Evolutionary conservation across 306 rosid species (phyloP).

Genomic region (Quercus berberidifolia): DNA sequence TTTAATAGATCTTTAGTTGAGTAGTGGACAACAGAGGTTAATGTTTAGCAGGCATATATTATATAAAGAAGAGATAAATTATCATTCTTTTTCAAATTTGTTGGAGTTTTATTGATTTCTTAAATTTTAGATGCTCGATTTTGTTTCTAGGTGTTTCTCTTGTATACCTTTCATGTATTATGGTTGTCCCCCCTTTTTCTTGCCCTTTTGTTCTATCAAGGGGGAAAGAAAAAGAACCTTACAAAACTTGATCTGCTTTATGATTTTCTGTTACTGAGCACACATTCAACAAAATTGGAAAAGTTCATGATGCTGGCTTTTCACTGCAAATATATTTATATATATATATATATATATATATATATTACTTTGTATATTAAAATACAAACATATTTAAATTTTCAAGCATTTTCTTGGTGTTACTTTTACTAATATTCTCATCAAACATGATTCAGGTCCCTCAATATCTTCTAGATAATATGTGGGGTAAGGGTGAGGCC

Average conservation of each 20-base stretch:
- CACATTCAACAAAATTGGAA: conserved; percentile 10
- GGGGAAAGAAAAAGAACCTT: not conserved
- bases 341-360: conserved; percentile 2
- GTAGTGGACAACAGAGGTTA: not conserved
- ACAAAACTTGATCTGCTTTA: not conserved
- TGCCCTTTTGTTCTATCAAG: too few relatives aligned
- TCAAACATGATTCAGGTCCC: conserved; percentile 70
- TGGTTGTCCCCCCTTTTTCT: too few relatives aligned
- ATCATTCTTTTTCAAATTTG: not conserved
- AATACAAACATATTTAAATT: not conserved
- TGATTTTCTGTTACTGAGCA: not conserved
- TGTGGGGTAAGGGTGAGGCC: conserved; percentile 79
- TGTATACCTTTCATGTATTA: too few relatives aligned
- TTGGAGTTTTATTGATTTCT: too few relatives aligned
- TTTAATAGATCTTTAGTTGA: not conserved
- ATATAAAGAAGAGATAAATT: not conserved
- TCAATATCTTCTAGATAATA: conserved; percentile 79
- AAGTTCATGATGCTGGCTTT: conserved; percentile 28
- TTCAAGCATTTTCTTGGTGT: not conserved
- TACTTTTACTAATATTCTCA: conserved; percentile 6
- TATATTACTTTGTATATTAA: conserved; percentile 7
- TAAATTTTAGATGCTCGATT: too few relatives aligned
- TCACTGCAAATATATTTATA: not conserved
- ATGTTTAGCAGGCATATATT: not conserved
- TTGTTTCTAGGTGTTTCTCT: too few relatives aligned